These are phyloP conservation scores for Eimeria nieschulzi DNA, from an alignment of 169 alveolate species.

Conservation along the genomic window DNA sequence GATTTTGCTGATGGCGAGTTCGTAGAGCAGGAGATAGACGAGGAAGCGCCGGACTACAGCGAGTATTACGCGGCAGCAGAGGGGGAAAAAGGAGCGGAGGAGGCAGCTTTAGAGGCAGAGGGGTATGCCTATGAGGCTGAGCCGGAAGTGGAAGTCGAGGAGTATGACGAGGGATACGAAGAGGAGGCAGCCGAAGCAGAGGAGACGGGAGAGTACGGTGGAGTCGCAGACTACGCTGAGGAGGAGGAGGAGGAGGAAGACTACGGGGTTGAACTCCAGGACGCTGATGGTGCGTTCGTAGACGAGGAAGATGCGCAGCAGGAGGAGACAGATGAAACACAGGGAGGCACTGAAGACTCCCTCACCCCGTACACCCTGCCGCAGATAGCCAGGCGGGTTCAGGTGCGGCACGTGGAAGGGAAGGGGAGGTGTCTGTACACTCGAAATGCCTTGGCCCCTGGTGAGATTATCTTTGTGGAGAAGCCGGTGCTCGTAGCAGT, in stretches of 20 bases:
- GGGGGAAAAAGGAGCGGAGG: neutral
- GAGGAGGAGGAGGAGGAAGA: slow-evolving; percentile 41
- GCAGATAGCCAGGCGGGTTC: slow-evolving; percentile 55
- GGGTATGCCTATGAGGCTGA: neutral
- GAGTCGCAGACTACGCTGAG: neutral
- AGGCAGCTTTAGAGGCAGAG: neutral
- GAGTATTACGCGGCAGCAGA: neutral
- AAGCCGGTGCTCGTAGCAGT: slow-evolving; percentile 68
- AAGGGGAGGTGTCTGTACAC: slow-evolving; percentile 75
- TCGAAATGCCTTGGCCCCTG: slow-evolving; percentile 57
- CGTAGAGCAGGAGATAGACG: slow-evolving; percentile 15
- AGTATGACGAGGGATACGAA: neutral
- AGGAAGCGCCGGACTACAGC: neutral
- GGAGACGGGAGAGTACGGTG: neutral
- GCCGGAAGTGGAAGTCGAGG: neutral
- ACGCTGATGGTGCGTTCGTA: neutral
- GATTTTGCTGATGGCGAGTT: slow-evolving; percentile 20
- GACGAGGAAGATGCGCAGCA: slow-evolving; percentile 27
- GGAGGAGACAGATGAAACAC: neutral
- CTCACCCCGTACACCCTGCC: slow-evolving; percentile 57
- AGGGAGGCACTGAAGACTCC: neutral
- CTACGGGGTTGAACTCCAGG: neutral
- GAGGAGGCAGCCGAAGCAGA: neutral
- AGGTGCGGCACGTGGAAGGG: slow-evolving; percentile 60
- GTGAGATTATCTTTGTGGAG: slow-evolving; percentile 65